phyloP scores from a whole-genome alignment of 768 basidiomycete species.

The Ramaria rubella region DNA sequence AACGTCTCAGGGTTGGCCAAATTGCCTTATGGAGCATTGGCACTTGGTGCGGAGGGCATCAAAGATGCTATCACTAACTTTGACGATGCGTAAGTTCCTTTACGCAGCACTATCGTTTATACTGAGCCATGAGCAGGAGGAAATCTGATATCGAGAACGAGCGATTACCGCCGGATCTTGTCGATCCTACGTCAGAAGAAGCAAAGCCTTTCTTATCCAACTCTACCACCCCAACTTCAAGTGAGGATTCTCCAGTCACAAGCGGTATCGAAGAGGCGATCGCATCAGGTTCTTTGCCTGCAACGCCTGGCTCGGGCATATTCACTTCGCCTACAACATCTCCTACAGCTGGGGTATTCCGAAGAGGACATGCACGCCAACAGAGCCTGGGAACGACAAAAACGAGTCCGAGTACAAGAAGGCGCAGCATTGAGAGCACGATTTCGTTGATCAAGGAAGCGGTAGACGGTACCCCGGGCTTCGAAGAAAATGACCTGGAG shows the following conservation, averaged over 20 bases:
- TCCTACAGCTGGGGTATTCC: conserved; percentile 37
- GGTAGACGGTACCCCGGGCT: conserved; percentile 62
- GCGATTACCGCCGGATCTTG: conserved; percentile 91
- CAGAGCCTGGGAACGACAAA: conserved; percentile 90
- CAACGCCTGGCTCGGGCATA: conserved; percentile 17
- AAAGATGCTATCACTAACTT: conserved; percentile 91
- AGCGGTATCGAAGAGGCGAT: conserved; percentile 28
- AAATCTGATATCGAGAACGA: conserved; percentile 99
- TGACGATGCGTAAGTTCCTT: conserved; percentile 94
- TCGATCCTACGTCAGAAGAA: conserved; percentile 65
- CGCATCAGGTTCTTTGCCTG: conserved; percentile 15
- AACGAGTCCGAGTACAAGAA: conserved; percentile 88
- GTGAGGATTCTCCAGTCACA: conserved; percentile 32
- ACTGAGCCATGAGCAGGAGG: conserved; percentile 43
- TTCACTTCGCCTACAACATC: conserved; percentile 19
- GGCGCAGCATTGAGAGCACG: conserved; percentile 91
- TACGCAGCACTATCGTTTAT: not conserved
- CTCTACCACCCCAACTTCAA: conserved; percentile 45
- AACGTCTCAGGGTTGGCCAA: conserved; percentile 71
- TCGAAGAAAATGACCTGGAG: conserved; percentile 25
- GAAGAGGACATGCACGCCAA: conserved; percentile 66
- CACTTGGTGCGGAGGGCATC: conserved; percentile 90
- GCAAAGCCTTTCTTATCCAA: conserved; percentile 48
- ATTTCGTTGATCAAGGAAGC: conserved; percentile 93
- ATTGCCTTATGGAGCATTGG: conserved; percentile 78